A percentile compares a stretch with the other conserved stretches of the same genome.
phyloP scores from a whole-genome alignment of 306 rosid genomes.

The Gleditsia sinensis region DNA sequence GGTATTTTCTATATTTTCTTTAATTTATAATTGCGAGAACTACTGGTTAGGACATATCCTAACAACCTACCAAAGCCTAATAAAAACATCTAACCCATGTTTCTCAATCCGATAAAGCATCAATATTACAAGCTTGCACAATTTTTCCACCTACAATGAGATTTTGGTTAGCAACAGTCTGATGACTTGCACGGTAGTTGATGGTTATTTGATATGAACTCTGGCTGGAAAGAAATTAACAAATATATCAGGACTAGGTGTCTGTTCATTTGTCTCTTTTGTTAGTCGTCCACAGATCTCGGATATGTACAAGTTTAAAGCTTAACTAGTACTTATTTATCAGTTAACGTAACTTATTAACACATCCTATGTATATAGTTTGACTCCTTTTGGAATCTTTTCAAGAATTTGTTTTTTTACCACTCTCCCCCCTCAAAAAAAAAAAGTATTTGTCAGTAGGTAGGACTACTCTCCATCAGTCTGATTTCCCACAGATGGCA shows the following conservation, averaged over 20 bases:
- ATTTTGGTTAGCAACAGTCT: background rate
- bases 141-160: background rate
- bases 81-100: constrained; percentile 19
- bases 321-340: background rate
- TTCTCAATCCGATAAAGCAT: background rate
- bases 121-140: background rate
- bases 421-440: no score
- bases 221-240: background rate
- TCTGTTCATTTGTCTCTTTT: background rate
- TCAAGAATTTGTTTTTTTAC: no score
- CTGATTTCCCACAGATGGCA: background rate
- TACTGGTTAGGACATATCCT: constrained; percentile 28
- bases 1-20: no score
- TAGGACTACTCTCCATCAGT: background rate
- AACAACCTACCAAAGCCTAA: constrained; percentile 9
- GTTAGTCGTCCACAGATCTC: background rate
- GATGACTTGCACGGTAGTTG: background rate
- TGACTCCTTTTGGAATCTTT: no score
- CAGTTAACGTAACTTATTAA: no score
- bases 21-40: no score
- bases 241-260: background rate
- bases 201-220: background rate
- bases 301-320: background rate
- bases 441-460: background rate
- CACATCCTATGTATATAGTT: background rate